A percentile compares a stretch with the other conserved stretches of the same genome.
Evolutionary conservation across 257 asterid genomes (phyloP).

Genomic region (Solanum stenotomum): DNA sequence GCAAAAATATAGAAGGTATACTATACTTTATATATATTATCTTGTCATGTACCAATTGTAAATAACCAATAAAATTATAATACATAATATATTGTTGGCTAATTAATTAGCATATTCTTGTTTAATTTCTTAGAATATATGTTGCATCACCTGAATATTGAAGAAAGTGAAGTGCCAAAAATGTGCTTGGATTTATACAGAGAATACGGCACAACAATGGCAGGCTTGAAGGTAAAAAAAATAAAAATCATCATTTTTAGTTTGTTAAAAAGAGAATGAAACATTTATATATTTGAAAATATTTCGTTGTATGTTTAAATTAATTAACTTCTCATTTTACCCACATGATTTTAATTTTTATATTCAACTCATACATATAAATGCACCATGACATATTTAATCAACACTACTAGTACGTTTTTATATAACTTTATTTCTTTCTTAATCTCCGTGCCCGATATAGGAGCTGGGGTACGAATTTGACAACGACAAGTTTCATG

Average conservation of each 20-base stretch:
- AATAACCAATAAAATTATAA: not conserved
- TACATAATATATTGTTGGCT: not conserved
- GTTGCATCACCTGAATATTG: constrained; percentile 53
- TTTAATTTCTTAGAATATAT: constrained; percentile 54
- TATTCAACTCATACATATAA: not conserved
- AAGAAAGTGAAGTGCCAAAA: constrained; percentile 59
- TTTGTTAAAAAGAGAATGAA: not conserved
- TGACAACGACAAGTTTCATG: constrained; percentile 75
- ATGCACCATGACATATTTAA: not conserved
- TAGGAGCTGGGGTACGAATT: constrained; percentile 74
- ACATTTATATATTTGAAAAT: not conserved
- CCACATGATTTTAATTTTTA: not conserved
- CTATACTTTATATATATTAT: not conserved
- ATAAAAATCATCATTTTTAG: not conserved
- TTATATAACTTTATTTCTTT: not conserved
- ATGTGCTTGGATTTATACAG: constrained; percentile 77
- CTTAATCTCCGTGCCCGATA: not conserved
- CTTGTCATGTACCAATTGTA: not conserved
- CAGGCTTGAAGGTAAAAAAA: constrained; percentile 60
- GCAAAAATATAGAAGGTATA: constrained; percentile 68
- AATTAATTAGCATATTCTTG: not conserved
- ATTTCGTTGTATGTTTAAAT: not conserved
- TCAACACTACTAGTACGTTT: not conserved
- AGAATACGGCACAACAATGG: constrained; percentile 91
- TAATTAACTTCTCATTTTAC: not conserved